Evolutionary conservation across 1,284 basidiomycete genomes (phyloP), one percentile per base, ranked within the genome.

Genomic region (Cryptococcus neoformans): DNA sequence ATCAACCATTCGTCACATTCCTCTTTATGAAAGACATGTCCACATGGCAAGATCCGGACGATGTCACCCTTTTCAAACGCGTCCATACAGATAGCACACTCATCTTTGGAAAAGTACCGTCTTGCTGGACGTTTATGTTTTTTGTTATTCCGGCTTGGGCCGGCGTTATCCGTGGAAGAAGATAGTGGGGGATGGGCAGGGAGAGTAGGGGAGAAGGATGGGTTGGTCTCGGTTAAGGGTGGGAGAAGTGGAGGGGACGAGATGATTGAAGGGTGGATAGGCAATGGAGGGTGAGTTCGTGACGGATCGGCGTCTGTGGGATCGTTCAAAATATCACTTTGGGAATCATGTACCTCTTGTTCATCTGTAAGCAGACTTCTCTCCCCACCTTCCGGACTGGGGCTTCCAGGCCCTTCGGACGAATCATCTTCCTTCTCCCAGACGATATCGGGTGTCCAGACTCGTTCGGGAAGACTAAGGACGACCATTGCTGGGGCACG

Each of bases 1-100:
- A 92, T 87, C 58, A 96, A 78, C 92, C 92, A 96, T 64, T 87
- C 83, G 70, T 92, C 90, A 45, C 94, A 85, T 75, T 94, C 91
- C 47, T 87, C 85, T 54, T 78, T 77, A 62, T 80, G 80, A 62
- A 79, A 82, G 37, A 94, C 85, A 72, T 95, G 92, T 53, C 89
- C 87, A 69, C 92, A 96, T 0, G 92, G 92, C 49, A 95, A 74
- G 52, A 93, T 89, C 62, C 92, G 84, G 39, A 95, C 90, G 61
- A 85, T 82, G 70, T 96, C 92, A 2, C 91, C 91, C 64, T 85
- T 85, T 42, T 80, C 85, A 66, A 95, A 95, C 63, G 87, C 85
- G 62, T 84, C 88, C 62, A 96, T 81, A 73, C 92, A 96, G 62
- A 96, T 94, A 10, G 91, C 88, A 69, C 92, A 96, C 72, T 95